These are phyloP conservation scores for Brassica nigra DNA, from an alignment of 345 rosid species.

Conservation along the genomic window DNA sequence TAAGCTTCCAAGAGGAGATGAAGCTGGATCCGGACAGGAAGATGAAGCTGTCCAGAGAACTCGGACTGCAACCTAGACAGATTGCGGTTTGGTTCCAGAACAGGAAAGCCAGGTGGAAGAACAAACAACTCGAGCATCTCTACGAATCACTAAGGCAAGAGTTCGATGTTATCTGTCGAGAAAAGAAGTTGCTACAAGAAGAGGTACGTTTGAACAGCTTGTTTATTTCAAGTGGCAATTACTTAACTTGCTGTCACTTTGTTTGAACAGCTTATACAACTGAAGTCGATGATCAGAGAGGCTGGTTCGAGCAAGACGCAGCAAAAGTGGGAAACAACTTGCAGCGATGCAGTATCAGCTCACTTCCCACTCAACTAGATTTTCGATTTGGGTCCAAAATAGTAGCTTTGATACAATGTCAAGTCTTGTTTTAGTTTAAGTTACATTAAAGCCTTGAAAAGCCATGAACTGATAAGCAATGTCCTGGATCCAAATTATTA, in stretches of 20 bases:
- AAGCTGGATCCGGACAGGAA: conserved; percentile 82
- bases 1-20: conserved; percentile 79
- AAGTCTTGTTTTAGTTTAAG: not conserved
- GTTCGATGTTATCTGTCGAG: conserved; percentile 58
- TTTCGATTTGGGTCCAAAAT: not conserved
- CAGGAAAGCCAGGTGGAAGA: conserved; percentile 87
- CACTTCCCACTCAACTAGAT: not conserved
- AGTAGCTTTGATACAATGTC: not conserved
- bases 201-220: too few relatives aligned
- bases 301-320: conserved; percentile 14
- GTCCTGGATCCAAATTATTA: not conserved
- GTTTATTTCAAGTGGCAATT: not conserved
- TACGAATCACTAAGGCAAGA: conserved; percentile 74
- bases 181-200: conserved; percentile 73
- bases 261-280: conserved; percentile 31
- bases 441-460: not conserved
- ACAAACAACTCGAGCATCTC: conserved; percentile 75
- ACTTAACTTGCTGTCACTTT: not conserved
- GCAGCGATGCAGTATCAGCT: not conserved
- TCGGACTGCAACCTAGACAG: conserved; percentile 87
- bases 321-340: conserved; percentile 4
- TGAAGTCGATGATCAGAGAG: conserved; percentile 26
- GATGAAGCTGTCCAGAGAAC: conserved; percentile 76
- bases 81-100: conserved; percentile 95
- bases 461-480: not conserved